phyloP scores from a whole-genome alignment of 2,329 filamentous ascomycete genomes.

The Xylaria sp. region DNA sequence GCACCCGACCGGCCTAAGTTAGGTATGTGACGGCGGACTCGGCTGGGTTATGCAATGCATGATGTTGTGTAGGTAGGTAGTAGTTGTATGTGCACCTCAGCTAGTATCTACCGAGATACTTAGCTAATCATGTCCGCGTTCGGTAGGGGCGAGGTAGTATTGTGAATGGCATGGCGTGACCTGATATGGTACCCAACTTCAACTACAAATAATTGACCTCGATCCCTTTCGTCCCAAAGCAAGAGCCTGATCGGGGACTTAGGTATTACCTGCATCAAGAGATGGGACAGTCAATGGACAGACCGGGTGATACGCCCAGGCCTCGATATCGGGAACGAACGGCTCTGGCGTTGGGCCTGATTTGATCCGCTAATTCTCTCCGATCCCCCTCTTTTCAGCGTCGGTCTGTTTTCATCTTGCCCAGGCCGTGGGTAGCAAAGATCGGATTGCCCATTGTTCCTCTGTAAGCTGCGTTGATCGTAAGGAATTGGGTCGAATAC shows the following conservation, averaged over 20 bases:
- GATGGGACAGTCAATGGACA: too few relatives aligned
- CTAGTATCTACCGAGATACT: too few relatives aligned
- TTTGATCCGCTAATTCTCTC: background rate
- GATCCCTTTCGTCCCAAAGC: too few relatives aligned
- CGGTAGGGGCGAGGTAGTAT: too few relatives aligned
- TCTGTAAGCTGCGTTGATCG: too few relatives aligned
- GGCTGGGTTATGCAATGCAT: slow-evolving; percentile 19
- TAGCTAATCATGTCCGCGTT: too few relatives aligned
- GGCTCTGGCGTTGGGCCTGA: slow-evolving; percentile 9
- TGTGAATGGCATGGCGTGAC: background rate
- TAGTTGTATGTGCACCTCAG: too few relatives aligned
- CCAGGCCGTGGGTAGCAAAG: background rate
- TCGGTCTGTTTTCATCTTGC: too few relatives aligned
- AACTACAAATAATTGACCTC: too few relatives aligned
- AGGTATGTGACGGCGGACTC: too few relatives aligned
- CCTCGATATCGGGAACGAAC: slow-evolving; percentile 8
- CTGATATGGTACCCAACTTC: background rate
- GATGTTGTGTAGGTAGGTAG: slow-evolving; percentile 18
- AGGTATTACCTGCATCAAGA: slow-evolving; percentile 19
- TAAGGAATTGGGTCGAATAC: too few relatives aligned
- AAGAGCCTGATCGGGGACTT: background rate
- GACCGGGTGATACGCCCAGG: background rate
- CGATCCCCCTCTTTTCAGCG: background rate
- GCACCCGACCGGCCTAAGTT: background rate
- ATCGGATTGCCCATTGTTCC: too few relatives aligned